Evolutionary conservation across 164 flowering plant species (phyloP).

Genomic region (Tetrastigma voinierianum): DNA sequence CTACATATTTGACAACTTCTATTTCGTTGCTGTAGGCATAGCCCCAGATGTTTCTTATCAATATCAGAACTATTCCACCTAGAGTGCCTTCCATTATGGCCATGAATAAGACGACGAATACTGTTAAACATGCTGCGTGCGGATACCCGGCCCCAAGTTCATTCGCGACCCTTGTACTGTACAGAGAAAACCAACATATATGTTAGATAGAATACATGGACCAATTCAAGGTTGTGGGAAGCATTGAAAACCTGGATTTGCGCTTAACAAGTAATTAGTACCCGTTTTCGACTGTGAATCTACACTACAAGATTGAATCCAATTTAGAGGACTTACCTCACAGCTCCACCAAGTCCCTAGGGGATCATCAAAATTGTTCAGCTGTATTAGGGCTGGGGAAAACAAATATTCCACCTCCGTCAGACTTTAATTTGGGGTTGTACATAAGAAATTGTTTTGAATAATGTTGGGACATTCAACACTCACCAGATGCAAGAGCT

Average conservation of each 20-base stretch:
- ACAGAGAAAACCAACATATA: background rate
- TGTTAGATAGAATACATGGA: background rate
- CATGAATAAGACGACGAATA: conserved; percentile 38
- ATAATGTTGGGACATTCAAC: too few relatives aligned
- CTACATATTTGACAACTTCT: conserved; percentile 59
- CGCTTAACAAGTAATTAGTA: too few relatives aligned
- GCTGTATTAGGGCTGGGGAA: conserved; percentile 57
- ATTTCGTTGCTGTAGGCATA: conserved; percentile 69
- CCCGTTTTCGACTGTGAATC: background rate
- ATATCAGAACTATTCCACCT: conserved; percentile 39
- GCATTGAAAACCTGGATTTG: background rate
- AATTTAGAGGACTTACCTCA: conserved; percentile 46
- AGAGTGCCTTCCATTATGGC: conserved; percentile 44
- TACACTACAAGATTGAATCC: background rate
- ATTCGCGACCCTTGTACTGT: conserved; percentile 79
- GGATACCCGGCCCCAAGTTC: conserved; percentile 80
- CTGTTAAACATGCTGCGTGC: conserved; percentile 56
- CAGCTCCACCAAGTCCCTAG: conserved; percentile 67
- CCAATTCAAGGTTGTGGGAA: background rate
- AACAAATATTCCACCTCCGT: too few relatives aligned
- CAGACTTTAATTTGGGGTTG: background rate
- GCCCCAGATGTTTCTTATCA: too few relatives aligned
- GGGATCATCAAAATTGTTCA: conserved; percentile 64
- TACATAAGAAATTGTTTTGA: background rate
- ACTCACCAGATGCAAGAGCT: too few relatives aligned